A percentile compares a stretch with the other conserved stretches of the same genome.
Conservation (phyloP, 192 early-diverging fungal species). For the Coemansia sp. region DNA sequence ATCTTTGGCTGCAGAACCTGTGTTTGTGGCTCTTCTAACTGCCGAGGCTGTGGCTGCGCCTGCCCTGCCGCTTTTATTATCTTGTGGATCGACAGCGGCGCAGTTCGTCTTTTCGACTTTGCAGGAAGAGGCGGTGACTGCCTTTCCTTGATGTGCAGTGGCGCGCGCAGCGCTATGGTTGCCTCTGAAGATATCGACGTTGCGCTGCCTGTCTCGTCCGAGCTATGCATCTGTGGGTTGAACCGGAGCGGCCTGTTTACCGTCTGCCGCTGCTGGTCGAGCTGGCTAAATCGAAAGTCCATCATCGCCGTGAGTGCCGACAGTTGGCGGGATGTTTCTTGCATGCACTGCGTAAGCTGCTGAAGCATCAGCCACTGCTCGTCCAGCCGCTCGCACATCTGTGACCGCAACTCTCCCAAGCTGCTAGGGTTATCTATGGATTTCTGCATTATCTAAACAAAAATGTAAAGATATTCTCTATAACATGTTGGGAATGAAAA, state of each 20-base stretch:
- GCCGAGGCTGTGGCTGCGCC: not conserved
- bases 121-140: not conserved
- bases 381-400: constrained; percentile 34
- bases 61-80: constrained; percentile 4
- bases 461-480: not conserved
- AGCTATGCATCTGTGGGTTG: constrained; percentile 8
- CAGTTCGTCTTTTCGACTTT: constrained; percentile 1
- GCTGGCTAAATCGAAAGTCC: not conserved
- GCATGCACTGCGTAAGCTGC: constrained; percentile 35
- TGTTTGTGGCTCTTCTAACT: not conserved
- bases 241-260: constrained; percentile 24
- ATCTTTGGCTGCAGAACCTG: not conserved
- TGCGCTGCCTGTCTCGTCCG: constrained; percentile 7
- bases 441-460: not conserved
- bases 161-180: constrained; percentile 31
- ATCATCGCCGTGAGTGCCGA: constrained; percentile 9
- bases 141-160: constrained; percentile 3
- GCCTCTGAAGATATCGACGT: not conserved
- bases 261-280: constrained; percentile 9
- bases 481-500: not conserved
- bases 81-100: constrained; percentile 6
- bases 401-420: constrained; percentile 23
- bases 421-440: not conserved
- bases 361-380: constrained; percentile 47
- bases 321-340: constrained; percentile 32